A percentile compares a stretch with the other conserved stretches of the same genome.
These are phyloP conservation scores for Sambucus nigra DNA, from an alignment of 129 eudicot species.

Conservation along the genomic window DNA sequence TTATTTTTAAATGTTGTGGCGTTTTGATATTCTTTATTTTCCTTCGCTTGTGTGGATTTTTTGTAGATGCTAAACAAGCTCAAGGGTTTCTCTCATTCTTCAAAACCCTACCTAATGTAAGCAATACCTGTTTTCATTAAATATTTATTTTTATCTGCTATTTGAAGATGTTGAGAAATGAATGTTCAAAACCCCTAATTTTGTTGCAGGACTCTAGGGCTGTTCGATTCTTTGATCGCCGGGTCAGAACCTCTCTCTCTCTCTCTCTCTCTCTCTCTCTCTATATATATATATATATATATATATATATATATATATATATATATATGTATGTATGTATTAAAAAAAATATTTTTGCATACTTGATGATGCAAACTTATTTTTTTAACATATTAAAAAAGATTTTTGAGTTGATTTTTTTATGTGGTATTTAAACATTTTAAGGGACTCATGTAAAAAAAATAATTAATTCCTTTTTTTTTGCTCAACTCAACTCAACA, in stretches of 20 bases:
- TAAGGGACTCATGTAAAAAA: too few relatives aligned
- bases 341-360: too few relatives aligned
- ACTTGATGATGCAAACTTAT: too few relatives aligned
- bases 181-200: conserved; percentile 7
- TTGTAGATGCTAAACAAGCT: conserved; percentile 80
- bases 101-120: conserved; percentile 68
- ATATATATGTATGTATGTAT: too few relatives aligned
- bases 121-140: neutral
- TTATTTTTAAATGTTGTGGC: neutral
- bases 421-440: too few relatives aligned
- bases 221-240: conserved; percentile 88
- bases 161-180: neutral
- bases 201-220: conserved; percentile 68
- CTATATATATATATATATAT: too few relatives aligned
- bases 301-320: too few relatives aligned
- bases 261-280: neutral
- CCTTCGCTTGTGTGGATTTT: conserved; percentile 5
- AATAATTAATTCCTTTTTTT: too few relatives aligned
- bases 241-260: conserved; percentile 39
- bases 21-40: neutral
- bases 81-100: conserved; percentile 93
- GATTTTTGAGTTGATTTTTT: too few relatives aligned
- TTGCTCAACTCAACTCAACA: too few relatives aligned
- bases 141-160: neutral
- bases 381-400: too few relatives aligned